These are phyloP conservation scores for Zhuliangozyma parablackwelliae DNA, from an alignment of 1,139 yeast species.

Conservation along the genomic window DNA sequence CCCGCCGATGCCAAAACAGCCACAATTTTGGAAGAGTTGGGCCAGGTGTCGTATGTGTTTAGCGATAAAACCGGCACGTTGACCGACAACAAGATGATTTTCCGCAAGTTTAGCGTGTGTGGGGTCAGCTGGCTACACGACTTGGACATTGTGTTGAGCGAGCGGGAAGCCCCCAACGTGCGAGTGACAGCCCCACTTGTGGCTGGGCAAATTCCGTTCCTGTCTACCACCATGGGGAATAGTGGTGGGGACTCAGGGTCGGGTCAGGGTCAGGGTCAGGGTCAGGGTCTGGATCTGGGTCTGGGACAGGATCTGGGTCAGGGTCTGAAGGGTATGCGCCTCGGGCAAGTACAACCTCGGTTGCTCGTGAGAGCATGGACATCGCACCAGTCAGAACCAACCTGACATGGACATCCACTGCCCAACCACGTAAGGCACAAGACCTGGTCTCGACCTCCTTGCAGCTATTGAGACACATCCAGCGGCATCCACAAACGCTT, in stretches of 20 bases:
- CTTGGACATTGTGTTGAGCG: slow-evolving; percentile 43
- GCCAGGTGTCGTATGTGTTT: slow-evolving; percentile 91
- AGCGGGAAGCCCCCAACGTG: slow-evolving; percentile 13
- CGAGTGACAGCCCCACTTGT: slow-evolving; percentile 7
- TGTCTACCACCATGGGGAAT: too few relatives aligned
- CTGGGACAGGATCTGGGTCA: slow-evolving; percentile 25
- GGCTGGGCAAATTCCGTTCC: too few relatives aligned
- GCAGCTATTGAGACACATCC: slow-evolving; percentile 65
- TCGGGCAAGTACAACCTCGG: slow-evolving; percentile 29
- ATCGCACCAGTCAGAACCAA: slow-evolving; percentile 16
- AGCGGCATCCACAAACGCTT: slow-evolving; percentile 61
- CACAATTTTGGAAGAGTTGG: slow-evolving; percentile 90
- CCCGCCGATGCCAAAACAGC: slow-evolving; percentile 96
- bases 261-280: slow-evolving; percentile 28
- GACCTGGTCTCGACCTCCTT: slow-evolving; percentile 28
- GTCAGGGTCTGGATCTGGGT: slow-evolving; percentile 15
- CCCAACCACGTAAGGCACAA: slow-evolving; percentile 32
- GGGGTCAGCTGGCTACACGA: slow-evolving; percentile 92
- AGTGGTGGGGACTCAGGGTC: slow-evolving; percentile 8
- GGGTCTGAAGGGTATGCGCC: slow-evolving; percentile 7
- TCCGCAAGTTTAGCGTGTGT: slow-evolving; percentile 75
- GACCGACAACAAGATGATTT: slow-evolving; percentile 86
- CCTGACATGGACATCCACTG: slow-evolving; percentile 34
- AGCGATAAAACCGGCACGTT: slow-evolving; percentile 97
- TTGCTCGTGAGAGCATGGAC: slow-evolving; percentile 27